These are phyloP conservation scores for Echium plantagineum DNA, from an alignment of 257 asterid genomes.

Conservation along the genomic window DNA sequence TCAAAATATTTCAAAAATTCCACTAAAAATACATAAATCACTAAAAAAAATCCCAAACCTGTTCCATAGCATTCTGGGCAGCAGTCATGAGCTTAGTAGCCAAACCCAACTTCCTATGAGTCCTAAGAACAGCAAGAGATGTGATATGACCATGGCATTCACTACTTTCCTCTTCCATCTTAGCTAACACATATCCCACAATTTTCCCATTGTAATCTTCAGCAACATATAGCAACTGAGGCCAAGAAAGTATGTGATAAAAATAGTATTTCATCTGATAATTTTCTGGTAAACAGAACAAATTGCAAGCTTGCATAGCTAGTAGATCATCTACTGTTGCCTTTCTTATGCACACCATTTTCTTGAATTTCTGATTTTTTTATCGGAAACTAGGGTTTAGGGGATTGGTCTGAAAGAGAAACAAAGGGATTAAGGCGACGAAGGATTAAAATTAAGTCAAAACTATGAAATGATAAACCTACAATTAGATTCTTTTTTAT, in stretches of 20 bases:
- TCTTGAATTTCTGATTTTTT: not conserved
- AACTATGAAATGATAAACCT: too few relatives aligned
- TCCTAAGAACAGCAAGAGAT: slow-evolving; percentile 94
- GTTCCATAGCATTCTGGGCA: slow-evolving; percentile 98
- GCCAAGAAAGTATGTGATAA: slow-evolving; percentile 98
- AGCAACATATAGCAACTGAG: slow-evolving; percentile 92
- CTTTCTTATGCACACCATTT: slow-evolving; percentile 95
- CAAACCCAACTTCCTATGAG: slow-evolving; percentile 89
- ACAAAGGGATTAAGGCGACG: too few relatives aligned
- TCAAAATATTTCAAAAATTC: not conserved
- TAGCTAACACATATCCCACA: slow-evolving; percentile 91
- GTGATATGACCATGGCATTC: slow-evolving; percentile 99
- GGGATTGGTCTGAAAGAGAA: not conserved
- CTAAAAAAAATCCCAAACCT: slow-evolving; percentile 27
- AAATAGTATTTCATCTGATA: slow-evolving; percentile 97
- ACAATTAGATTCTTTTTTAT: too few relatives aligned
- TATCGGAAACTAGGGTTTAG: not conserved
- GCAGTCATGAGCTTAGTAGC: slow-evolving; percentile 99
- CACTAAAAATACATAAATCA: not conserved
- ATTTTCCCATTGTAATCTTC: slow-evolving; percentile 95
- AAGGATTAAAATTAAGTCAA: too few relatives aligned
- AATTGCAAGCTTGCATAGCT: slow-evolving; percentile 95
- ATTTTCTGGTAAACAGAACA: slow-evolving; percentile 88
- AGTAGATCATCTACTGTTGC: slow-evolving; percentile 84
- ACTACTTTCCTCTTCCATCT: slow-evolving; percentile 91